Conservation (phyloP, 768 basidiomycete species). For the Cyclocybe aegerita region DNA sequence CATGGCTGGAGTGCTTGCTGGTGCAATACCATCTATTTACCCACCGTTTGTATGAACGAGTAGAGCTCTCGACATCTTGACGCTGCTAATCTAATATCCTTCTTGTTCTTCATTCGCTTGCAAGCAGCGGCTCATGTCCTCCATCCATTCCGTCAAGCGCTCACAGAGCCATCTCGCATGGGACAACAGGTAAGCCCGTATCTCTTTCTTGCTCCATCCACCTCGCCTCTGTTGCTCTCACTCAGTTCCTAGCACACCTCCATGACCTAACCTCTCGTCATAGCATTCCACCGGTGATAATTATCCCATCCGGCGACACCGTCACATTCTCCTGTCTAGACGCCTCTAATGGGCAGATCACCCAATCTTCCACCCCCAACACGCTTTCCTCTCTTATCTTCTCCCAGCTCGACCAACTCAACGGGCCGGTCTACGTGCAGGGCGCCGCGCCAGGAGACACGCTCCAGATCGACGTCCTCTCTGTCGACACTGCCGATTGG, state of each 20-base stretch:
- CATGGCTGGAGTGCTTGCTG: too few relatives aligned
- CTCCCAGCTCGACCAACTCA: slow-evolving; percentile 54
- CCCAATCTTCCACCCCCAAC: slow-evolving; percentile 34
- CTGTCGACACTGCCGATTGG: slow-evolving; percentile 54
- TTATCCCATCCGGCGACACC: slow-evolving; percentile 50
- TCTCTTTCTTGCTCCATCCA: not conserved
- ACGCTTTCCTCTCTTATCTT: slow-evolving; percentile 42
- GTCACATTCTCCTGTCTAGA: slow-evolving; percentile 64
- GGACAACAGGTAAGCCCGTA: slow-evolving; percentile 50
- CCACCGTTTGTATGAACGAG: too few relatives aligned
- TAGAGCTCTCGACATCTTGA: not conserved
- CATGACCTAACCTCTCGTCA: too few relatives aligned
- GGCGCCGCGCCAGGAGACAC: slow-evolving; percentile 56
- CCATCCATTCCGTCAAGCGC: slow-evolving; percentile 56
- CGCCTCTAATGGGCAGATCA: slow-evolving; percentile 61
- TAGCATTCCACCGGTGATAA: slow-evolving; percentile 53
- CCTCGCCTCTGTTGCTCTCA: not conserved
- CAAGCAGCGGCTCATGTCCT: slow-evolving; percentile 12
- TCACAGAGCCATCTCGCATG: slow-evolving; percentile 55
- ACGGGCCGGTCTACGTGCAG: slow-evolving; percentile 56
- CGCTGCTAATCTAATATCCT: slow-evolving; percentile 1
- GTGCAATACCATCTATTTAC: too few relatives aligned
- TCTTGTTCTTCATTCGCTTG: not conserved
- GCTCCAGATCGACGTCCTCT: slow-evolving; percentile 57
- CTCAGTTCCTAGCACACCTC: too few relatives aligned